Percentiles rank a stretch among this genome's conserved stretches.
Evolutionary conservation across 2,329 filamentous ascomycete genomes (phyloP).

Genomic region (Neonectria coccinea): DNA sequence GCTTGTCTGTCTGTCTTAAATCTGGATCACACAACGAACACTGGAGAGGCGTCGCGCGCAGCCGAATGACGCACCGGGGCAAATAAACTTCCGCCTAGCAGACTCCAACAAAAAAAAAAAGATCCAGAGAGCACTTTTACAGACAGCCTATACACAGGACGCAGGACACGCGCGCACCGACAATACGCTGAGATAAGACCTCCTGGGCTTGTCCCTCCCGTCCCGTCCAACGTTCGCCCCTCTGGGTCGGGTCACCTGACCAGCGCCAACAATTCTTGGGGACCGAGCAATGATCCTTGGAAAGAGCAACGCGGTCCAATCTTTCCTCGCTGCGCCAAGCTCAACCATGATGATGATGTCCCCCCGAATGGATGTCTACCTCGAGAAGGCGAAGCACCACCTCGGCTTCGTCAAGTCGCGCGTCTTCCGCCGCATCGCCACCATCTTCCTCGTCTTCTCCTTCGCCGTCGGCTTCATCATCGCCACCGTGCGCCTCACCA

Average conservation of each 20-base stretch:
- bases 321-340: conserved; percentile 2
- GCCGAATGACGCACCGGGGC: neutral
- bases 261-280: neutral
- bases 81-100: neutral
- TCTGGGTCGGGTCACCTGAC: conserved; percentile 5
- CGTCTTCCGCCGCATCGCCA: conserved; percentile 32
- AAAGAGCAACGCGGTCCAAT: neutral
- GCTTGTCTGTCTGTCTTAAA: neutral
- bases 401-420: conserved; percentile 36
- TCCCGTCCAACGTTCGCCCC: neutral
- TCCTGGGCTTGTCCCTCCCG: neutral
- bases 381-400: conserved; percentile 21
- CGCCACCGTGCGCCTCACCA: conserved; percentile 33
- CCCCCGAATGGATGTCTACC: conserved; percentile 6
- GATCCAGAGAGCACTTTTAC: neutral
- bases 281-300: conserved; percentile 2
- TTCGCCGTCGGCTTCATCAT: conserved; percentile 32
- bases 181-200: neutral
- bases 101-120: neutral
- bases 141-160: neutral
- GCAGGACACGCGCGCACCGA: neutral
- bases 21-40: neutral
- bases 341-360: conserved; percentile 6
- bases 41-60: neutral
- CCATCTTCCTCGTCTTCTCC: conserved; percentile 26